Percentiles rank a stretch among this genome's conserved stretches.
These are phyloP conservation scores for Microbotryum scabiosae DNA, from an alignment of 1,284 basidiomycete species.

Conservation along the genomic window DNA sequence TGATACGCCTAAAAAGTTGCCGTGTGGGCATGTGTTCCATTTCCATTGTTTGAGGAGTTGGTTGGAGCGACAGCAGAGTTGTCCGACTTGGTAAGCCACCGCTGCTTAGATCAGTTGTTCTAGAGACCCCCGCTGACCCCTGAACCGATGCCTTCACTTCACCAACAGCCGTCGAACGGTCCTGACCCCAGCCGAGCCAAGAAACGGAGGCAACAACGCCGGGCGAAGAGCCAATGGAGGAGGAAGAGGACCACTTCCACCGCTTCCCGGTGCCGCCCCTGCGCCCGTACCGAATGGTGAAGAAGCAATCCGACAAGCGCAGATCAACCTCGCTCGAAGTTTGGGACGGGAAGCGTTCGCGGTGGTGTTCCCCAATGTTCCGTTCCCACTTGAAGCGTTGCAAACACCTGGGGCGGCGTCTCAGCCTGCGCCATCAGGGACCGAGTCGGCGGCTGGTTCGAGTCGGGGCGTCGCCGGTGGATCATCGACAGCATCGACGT, in stretches of 20 bases:
- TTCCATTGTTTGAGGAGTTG: slow-evolving; percentile 94
- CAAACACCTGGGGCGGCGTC: too few relatives aligned
- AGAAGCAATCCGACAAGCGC: slow-evolving; percentile 17
- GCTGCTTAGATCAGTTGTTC: neutral
- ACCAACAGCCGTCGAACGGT: neutral
- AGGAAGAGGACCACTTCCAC: neutral
- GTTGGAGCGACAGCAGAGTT: slow-evolving; percentile 86
- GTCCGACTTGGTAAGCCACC: slow-evolving; percentile 78
- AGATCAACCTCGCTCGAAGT: slow-evolving; percentile 29
- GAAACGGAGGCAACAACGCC: too few relatives aligned
- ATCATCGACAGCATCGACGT: too few relatives aligned
- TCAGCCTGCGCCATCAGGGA: too few relatives aligned
- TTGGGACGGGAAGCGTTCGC: slow-evolving; percentile 26
- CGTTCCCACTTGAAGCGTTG: slow-evolving; percentile 23
- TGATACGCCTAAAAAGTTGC: slow-evolving; percentile 89
- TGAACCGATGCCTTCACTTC: too few relatives aligned
- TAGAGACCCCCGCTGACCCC: too few relatives aligned
- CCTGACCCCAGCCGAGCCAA: neutral
- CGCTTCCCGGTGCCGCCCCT: neutral
- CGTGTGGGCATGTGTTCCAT: slow-evolving; percentile 96
- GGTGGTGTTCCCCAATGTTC: slow-evolving; percentile 18
- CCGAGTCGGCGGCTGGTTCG: too few relatives aligned
- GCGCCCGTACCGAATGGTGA: neutral
- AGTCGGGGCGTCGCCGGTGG: too few relatives aligned
- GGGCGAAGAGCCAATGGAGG: neutral